Evolutionary conservation across 1,284 basidiomycete species (phyloP).

Genomic region (Pterulicium gracile): DNA sequence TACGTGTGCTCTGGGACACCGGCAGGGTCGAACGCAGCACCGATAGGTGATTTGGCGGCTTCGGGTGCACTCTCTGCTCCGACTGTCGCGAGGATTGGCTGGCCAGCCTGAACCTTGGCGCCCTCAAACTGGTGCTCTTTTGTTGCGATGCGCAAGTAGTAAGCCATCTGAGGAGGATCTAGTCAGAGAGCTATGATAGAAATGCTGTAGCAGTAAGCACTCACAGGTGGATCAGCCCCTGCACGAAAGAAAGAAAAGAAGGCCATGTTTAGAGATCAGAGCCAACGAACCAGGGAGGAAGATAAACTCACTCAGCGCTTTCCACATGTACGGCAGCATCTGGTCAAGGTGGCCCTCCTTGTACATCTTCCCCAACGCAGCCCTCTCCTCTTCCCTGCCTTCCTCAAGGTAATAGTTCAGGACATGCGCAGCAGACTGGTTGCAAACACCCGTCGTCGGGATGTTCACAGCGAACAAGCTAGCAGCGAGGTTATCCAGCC

Average conservation of each 20-base stretch:
- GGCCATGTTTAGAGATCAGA: conserved; percentile 3
- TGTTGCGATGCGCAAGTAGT: neutral
- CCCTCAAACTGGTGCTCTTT: neutral
- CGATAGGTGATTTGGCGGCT: neutral
- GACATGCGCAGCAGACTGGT: conserved; percentile 43
- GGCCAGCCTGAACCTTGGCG: neutral
- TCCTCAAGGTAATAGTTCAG: conserved; percentile 54
- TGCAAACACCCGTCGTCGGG: conserved; percentile 41
- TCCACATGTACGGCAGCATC: conserved; percentile 35
- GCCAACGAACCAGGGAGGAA: neutral
- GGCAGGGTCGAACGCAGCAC: neutral
- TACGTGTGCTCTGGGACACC: conserved; percentile 30
- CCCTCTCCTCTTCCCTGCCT: conserved; percentile 24
- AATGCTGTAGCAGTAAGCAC: neutral
- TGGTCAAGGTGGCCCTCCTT: conserved; percentile 17
- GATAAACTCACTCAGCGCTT: conserved; percentile 37
- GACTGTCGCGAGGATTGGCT: neutral
- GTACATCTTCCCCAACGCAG: conserved; percentile 19
- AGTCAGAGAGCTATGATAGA: conserved; percentile 11
- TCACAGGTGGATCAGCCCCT: neutral
- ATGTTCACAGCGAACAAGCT: conserved; percentile 36
- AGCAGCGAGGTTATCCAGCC: conserved; percentile 24
- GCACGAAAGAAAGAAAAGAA: conserved; percentile 4
- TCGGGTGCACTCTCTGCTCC: neutral
- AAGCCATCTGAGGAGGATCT: conserved; percentile 2